Evolutionary conservation across 2,329 filamentous ascomycete species (phyloP).

Genomic region (Fusarium luffae): DNA sequence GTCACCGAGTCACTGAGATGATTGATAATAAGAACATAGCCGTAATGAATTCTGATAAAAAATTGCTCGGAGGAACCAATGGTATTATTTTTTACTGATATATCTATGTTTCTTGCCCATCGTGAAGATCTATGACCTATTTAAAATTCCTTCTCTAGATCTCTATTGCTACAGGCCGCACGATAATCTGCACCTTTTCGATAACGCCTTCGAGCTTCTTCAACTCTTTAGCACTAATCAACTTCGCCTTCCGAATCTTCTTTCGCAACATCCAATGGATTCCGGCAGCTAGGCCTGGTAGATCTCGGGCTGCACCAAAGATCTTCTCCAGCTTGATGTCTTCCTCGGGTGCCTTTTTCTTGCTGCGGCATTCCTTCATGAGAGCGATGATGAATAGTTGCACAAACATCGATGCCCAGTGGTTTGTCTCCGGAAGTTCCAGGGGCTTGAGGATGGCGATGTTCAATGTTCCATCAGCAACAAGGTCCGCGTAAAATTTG

Average conservation of each 20-base stretch:
- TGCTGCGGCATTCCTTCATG: constrained; percentile 70
- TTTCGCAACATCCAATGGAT: constrained; percentile 84
- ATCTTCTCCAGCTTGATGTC: constrained; percentile 71
- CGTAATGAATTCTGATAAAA: not conserved
- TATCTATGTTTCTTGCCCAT: not conserved
- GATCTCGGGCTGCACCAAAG: constrained; percentile 72
- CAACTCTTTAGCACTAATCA: constrained; percentile 61
- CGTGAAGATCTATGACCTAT: not conserved
- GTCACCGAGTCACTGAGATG: constrained; percentile 13
- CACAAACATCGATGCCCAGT: constrained; percentile 80
- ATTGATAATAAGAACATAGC: constrained; percentile 1
- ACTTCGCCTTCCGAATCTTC: constrained; percentile 73
- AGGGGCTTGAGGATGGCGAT: constrained; percentile 72
- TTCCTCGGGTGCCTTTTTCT: constrained; percentile 59
- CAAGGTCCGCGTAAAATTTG: constrained; percentile 64
- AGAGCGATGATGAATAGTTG: constrained; percentile 83
- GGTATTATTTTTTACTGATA: constrained; percentile 5
- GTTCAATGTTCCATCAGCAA: constrained; percentile 58
- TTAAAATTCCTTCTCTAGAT: constrained; percentile 7
- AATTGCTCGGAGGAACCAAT: not conserved
- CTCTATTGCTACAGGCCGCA: constrained; percentile 40
- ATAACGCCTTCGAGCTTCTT: constrained; percentile 55
- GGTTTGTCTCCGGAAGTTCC: constrained; percentile 80
- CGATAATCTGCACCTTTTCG: constrained; percentile 49
- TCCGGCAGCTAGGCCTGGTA: constrained; percentile 76